Percentiles rank a stretch among this genome's conserved stretches.
Conservation (phyloP, 805 yeast genomes). For the Saccharomycopsis sp. region DNA sequence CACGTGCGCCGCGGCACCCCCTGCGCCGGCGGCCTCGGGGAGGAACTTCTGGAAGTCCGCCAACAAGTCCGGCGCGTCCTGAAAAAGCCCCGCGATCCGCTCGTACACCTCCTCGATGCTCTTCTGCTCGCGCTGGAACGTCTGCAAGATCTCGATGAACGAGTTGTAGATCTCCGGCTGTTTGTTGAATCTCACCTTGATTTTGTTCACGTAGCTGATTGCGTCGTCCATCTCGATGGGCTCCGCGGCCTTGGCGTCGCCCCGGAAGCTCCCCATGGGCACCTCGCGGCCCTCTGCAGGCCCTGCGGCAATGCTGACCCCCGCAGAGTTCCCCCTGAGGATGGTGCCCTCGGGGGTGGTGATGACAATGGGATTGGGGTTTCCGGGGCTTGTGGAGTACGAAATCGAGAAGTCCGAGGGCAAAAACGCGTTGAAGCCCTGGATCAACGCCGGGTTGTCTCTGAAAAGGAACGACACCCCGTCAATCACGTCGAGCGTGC, state of each 20-base stretch:
- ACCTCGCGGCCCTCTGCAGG: too few species aligned
- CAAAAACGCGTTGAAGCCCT: conserved; percentile 94
- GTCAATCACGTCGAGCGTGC: conserved; percentile 97
- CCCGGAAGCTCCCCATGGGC: conserved; percentile 11
- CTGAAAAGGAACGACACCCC: conserved; percentile 85
- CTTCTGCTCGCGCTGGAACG: conserved; percentile 92
- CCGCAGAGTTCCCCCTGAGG: not conserved
- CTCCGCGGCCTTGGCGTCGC: conserved; percentile 16
- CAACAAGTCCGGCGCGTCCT: conserved; percentile 87
- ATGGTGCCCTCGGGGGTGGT: conserved; percentile 94
- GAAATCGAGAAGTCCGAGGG: conserved; percentile 96
- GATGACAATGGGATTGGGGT: conserved; percentile 87
- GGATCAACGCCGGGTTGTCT: conserved; percentile 90
- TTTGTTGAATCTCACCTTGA: conserved; percentile 84
- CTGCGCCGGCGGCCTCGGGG: conserved; percentile 48
- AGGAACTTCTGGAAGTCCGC: conserved; percentile 93
- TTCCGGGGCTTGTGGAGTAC: conserved; percentile 82
- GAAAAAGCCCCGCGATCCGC: conserved; percentile 82
- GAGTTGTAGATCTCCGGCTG: conserved; percentile 96
- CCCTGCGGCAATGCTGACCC: not conserved
- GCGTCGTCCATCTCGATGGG: conserved; percentile 93
- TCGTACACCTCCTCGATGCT: conserved; percentile 94
- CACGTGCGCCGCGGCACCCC: conserved; percentile 6
- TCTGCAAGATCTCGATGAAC: conserved; percentile 89
- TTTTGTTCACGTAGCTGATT: conserved; percentile 90